phyloP scores from a whole-genome alignment of 2,329 filamentous ascomycete genomes.

The Cladosporium velox region DNA sequence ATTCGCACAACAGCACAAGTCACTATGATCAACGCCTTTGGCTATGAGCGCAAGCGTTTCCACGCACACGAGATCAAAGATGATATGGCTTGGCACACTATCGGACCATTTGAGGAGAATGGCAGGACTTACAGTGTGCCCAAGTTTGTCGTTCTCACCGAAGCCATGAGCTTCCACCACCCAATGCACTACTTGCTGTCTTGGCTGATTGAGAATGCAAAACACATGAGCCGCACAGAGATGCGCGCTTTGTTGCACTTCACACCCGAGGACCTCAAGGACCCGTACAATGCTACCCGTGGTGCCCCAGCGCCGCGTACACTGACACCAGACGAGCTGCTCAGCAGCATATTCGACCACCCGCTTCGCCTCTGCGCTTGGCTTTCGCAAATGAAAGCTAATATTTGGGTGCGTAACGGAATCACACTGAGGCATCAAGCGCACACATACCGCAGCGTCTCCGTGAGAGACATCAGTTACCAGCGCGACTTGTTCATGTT shows the following conservation, averaged over 20 bases:
- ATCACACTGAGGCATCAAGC: conserved; percentile 95
- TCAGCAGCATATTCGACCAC: conserved; percentile 73
- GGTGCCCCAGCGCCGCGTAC: conserved; percentile 26
- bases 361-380: conserved; percentile 91
- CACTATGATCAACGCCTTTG: conserved; percentile 85
- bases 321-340: conserved; percentile 33
- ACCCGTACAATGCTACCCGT: conserved; percentile 35
- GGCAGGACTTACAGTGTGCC: conserved; percentile 64
- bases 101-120: conserved; percentile 74
- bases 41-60: conserved; percentile 84
- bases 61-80: conserved; percentile 85
- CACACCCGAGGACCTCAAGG: conserved; percentile 67
- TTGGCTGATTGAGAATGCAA: conserved; percentile 90
- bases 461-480: conserved; percentile 87
- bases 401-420: conserved; percentile 98
- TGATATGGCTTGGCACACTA: conserved; percentile 75
- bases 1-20: conserved; percentile 76
- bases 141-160: conserved; percentile 82
- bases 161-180: conserved; percentile 96
- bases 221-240: conserved; percentile 68
- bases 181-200: conserved; percentile 94
- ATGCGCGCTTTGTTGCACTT: conserved; percentile 72
- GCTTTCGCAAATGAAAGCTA: conserved; percentile 96
- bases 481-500: conserved; percentile 93
- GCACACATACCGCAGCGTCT: conserved; percentile 85